Evolutionary conservation across 129 eudicot genomes (phyloP).

Genomic region (Lonicera japonica): DNA sequence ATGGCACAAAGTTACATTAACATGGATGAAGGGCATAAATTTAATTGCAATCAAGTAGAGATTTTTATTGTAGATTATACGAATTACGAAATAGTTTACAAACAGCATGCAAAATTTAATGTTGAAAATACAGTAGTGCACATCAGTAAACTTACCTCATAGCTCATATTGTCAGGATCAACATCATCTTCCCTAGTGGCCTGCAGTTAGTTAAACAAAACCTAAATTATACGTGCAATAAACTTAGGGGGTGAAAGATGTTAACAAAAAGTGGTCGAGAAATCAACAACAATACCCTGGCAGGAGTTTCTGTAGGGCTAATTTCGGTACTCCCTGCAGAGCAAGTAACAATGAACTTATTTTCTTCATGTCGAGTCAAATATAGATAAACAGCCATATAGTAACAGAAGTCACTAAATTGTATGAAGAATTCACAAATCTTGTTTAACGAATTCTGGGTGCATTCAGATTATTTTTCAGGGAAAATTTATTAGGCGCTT

Average conservation of each 20-base stretch:
- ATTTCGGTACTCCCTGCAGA: constrained; percentile 33
- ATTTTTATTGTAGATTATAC: too few species aligned
- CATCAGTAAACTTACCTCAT: constrained; percentile 53
- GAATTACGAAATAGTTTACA: not conserved
- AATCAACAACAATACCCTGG: constrained; percentile 28
- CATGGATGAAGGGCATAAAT: too few species aligned
- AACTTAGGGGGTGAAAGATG: not conserved
- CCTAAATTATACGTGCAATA: constrained; percentile 3
- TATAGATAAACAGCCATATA: not conserved
- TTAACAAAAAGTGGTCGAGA: not conserved
- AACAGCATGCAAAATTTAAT: not conserved
- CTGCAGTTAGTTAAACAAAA: constrained; percentile 28
- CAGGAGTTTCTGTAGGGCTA: constrained; percentile 37
- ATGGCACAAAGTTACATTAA: constrained; percentile 1
- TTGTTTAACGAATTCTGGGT: too few species aligned
- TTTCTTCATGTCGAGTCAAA: not conserved
- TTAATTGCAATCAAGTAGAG: too few species aligned
- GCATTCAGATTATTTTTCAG: too few species aligned
- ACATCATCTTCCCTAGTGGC: constrained; percentile 38
- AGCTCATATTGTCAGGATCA: constrained; percentile 78
- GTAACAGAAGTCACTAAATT: not conserved
- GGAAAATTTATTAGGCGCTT: too few species aligned
- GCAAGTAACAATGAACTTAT: constrained; percentile 5
- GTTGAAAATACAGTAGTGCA: not conserved
- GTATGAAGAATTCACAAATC: not conserved